Percentiles rank a stretch among this genome's conserved stretches.
These are phyloP conservation scores for Alternaria conjuncta DNA, from an alignment of 2,329 filamentous ascomycete species.

Conservation along the genomic window DNA sequence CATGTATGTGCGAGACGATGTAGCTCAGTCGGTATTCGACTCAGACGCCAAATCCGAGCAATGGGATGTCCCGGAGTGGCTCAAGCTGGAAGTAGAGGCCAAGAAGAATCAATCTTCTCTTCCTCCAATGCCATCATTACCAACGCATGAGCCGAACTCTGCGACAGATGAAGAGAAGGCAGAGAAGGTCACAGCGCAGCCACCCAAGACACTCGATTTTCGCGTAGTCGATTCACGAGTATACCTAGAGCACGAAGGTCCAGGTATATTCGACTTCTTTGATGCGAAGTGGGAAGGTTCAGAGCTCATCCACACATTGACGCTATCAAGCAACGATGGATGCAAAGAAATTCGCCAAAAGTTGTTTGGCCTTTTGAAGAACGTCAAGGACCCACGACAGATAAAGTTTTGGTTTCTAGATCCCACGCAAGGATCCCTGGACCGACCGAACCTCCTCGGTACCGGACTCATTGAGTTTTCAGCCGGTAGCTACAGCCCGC, in stretches of 20 bases:
- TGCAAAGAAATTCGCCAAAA: constrained; percentile 41
- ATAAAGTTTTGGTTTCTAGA: constrained; percentile 51
- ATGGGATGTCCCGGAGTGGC: constrained; percentile 55
- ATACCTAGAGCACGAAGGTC: constrained; percentile 46
- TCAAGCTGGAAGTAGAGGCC: constrained; percentile 41
- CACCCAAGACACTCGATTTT: constrained; percentile 29
- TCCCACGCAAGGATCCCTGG: constrained; percentile 34
- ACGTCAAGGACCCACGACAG: constrained; percentile 47
- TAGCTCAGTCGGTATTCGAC: constrained; percentile 47
- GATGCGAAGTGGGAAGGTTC: constrained; percentile 31
- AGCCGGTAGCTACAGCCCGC: constrained; percentile 37
- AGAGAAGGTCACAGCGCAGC: background rate
- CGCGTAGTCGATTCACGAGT: constrained; percentile 42
- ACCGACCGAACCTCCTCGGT: constrained; percentile 37
- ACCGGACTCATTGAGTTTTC: constrained; percentile 44
- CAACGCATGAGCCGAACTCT: constrained; percentile 6
- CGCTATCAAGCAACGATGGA: constrained; percentile 31
- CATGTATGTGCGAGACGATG: constrained; percentile 62
- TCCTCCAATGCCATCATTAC: constrained; percentile 19
- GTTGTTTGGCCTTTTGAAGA: constrained; percentile 31
- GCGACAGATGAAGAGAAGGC: constrained; percentile 8
- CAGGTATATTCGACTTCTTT: constrained; percentile 46
- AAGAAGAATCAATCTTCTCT: constrained; percentile 20
- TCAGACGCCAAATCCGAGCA: constrained; percentile 53
- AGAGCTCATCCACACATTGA: constrained; percentile 25